phyloP scores from a whole-genome alignment of 202 grass and related monocot species.

The Carex arenaria region DNA sequence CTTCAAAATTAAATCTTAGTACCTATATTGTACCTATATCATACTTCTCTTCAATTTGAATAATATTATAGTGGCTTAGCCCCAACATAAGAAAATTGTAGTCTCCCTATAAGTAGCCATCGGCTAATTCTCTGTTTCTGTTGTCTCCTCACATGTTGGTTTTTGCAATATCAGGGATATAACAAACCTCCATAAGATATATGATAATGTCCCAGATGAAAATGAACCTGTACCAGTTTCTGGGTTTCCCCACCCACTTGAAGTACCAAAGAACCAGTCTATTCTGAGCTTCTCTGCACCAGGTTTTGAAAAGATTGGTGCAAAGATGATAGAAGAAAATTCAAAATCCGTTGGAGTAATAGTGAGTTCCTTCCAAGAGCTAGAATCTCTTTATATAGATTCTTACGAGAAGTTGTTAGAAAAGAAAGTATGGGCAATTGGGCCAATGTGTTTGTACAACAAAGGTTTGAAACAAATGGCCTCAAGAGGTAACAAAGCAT shows the following conservation, averaged over 20 bases:
- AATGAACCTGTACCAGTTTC: constrained; percentile 17
- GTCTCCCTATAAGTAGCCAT: not conserved
- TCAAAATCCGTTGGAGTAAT: constrained; percentile 3
- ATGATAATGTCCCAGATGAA: constrained; percentile 9
- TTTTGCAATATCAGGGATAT: constrained; percentile 15
- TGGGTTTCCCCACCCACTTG: constrained; percentile 24
- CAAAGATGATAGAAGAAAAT: constrained; percentile 8
- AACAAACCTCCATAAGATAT: constrained; percentile 3
- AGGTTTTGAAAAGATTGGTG: not conserved
- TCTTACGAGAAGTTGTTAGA: constrained; percentile 5
- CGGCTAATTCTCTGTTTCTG: too few relatives aligned
- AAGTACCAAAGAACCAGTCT: not conserved
- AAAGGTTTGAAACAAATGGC: constrained; percentile 6
- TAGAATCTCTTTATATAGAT: constrained; percentile 21
- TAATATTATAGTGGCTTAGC: not conserved
- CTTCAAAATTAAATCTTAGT: too few relatives aligned
- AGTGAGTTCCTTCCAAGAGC: constrained; percentile 18
- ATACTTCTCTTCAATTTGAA: not conserved
- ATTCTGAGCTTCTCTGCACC: constrained; percentile 1
- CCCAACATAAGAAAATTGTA: not conserved
- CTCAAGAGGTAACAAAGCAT: constrained; percentile 22
- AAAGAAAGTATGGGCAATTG: constrained; percentile 26
- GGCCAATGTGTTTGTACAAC: constrained; percentile 27
- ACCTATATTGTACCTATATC: too few relatives aligned
- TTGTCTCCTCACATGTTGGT: constrained; percentile 5